Evolutionary conservation across 768 basidiomycete genomes (phyloP), one percentile per base, ranked within the genome.

Genomic region (Psilocybe tampanensis): DNA sequence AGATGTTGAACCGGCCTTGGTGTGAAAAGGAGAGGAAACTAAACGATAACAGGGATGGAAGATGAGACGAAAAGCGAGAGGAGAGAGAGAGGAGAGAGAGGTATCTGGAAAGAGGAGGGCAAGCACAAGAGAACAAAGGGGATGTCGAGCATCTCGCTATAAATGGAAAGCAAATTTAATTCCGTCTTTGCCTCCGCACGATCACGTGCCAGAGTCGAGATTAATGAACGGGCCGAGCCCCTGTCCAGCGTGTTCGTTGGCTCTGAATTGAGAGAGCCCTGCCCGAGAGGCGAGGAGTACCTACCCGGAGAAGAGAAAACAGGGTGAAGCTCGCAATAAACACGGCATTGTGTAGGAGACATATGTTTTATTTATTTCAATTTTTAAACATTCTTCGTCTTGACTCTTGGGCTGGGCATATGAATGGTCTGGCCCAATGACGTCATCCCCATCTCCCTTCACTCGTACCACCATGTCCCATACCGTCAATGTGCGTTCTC

Each of bases 401-500:
- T 5, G 29, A 29, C 29, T 5, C 29, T 9, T 5, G 29, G 5
- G 9, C 29, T 29, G 4, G 29, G 29, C 29, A 9, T 29, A 29
- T 29, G 29, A 29, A 29, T 29, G 29, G 29, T 29, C 29, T 29
- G 29, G 29, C 29, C 29, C 29, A 54, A 64, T 66, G 66, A 64
- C 56, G 59, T 65, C 56, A 36, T 50, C 23, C 42, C n/a, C 13
- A 29, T 32, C 22, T 56, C 43, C 45, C 29, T 59, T 70, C 62
- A 53, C 55, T 53, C 62, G 55, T 51, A 70, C 73, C 70, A 76
- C 64, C 71, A 80, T 77, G 76, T 67, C 76, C 21, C 59, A 78
- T 67, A 66, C 79, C 56, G 79, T 83, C 42, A 70, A 80, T 58
- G 84, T 84, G 60, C 22, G 76, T 61, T 1, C 2, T 32, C 12